Evolutionary conservation across 257 asterid genomes (phyloP), one percentile per base, ranked within the genome.

Genomic region (Solanum chilense): DNA sequence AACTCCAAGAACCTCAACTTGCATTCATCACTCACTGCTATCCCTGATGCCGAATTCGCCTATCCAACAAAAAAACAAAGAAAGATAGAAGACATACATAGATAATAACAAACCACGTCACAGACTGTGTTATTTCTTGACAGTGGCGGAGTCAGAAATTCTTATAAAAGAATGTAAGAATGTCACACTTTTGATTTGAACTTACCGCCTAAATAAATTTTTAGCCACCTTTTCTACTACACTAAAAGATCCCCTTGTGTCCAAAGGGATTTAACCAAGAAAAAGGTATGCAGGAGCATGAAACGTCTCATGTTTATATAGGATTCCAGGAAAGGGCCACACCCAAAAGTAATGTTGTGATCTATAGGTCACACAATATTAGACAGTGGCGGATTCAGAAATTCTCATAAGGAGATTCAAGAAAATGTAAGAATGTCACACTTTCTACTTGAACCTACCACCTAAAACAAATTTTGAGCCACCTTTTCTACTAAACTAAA

Each of bases 1-100:
- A 95, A 92, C 90, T 95, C 98, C 91, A 90, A 81, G 88, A 94
- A 94, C 86, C 83, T 88, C 85, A 90, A 89, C 93, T 94, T 94
- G 93, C 97, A 94, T 18, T 93, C 97, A 80, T 93, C 97, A 44
- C 90, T 83, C 87, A 94, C 97, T 20, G 94, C 94, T 42, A 93
- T 80, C 14, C 98, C 98, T 21, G 98, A 94, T 42, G 94, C 87
- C 39, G 98, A 84, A 89, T 94, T 94, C 47, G 96, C 94, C 98
- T 94, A 80, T 25, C 12, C 84, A 45, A 15, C 5, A 25, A 25
- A 21, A 21, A 1, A 16, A 78, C 4, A 29, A 29, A 29, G 62
- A 52, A 52, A 9, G 23, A 68, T 68, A 29, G 39, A 35, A 73
- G 27, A 35, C 21, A 75, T 4, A 77, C 60, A 77, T 20, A 23